Conservation (phyloP, 495 filamentous ascomycete genomes). For the Penicillium atrosanguineum region DNA sequence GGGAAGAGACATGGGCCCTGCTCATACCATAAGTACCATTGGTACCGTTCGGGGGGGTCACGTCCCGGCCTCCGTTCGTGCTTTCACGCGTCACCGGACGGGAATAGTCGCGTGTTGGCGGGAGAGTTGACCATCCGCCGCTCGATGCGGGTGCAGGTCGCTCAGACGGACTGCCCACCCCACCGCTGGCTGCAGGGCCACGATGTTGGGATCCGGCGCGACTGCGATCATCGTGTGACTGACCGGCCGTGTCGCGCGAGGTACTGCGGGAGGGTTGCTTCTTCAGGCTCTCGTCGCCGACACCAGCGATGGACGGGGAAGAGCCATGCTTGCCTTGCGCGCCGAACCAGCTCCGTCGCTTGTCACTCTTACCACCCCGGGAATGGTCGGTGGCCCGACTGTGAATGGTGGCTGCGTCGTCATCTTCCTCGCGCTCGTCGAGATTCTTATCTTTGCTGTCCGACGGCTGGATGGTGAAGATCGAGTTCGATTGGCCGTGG, state of each 20-base stretch:
- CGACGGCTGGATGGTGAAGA: conserved; percentile 33
- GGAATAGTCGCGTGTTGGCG: conserved; percentile 36
- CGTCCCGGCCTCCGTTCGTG: conserved; percentile 14
- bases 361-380: conserved; percentile 34
- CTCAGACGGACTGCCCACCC: conserved; percentile 13
- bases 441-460: conserved; percentile 25
- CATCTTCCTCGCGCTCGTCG: conserved; percentile 28
- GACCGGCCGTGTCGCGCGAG: conserved; percentile 28
- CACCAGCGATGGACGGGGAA: conserved; percentile 31
- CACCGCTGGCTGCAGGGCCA: conserved; percentile 17
- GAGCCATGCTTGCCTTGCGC: conserved; percentile 39
- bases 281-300: conserved; percentile 30
- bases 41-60: conserved; percentile 5
- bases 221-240: conserved; percentile 36
- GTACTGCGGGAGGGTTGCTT: conserved; percentile 30
- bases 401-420: conserved; percentile 44
- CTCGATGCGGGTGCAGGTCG: conserved; percentile 24
- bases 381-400: conserved; percentile 42
- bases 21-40: neutral
- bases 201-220: conserved; percentile 33
- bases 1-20: too few relatives aligned
- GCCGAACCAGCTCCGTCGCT: conserved; percentile 44
- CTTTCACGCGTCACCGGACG: conserved; percentile 37
- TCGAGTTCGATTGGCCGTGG: conserved; percentile 35
- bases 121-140: conserved; percentile 41